Conservation (phyloP, 2,329 filamentous ascomycete species). For the Ophiostoma fasciatum region DNA sequence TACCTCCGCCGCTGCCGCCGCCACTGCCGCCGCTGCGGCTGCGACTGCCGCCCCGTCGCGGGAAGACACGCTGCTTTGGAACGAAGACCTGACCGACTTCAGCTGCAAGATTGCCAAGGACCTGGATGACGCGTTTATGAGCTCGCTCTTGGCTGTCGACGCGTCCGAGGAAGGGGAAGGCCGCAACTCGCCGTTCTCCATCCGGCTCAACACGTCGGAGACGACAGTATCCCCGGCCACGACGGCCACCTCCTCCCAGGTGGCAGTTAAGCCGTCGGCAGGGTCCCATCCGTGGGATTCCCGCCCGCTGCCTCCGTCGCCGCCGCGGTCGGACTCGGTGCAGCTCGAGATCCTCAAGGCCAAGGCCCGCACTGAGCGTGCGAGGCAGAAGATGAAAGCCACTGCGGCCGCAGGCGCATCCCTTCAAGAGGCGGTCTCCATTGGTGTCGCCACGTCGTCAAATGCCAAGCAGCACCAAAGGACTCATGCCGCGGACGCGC, state of each 20-base stretch:
- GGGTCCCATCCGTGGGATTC: slow-evolving; percentile 24
- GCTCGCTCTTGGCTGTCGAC: slow-evolving; percentile 29
- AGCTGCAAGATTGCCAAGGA: slow-evolving; percentile 77
- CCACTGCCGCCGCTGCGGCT: too few relatives aligned
- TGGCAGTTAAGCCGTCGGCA: too few relatives aligned
- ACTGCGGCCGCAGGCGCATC: not conserved
- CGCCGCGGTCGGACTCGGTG: slow-evolving; percentile 20
- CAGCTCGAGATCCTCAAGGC: slow-evolving; percentile 14
- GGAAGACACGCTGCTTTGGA: slow-evolving; percentile 24
- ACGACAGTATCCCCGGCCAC: not conserved
- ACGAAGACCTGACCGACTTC: slow-evolving; percentile 69
- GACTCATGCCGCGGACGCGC: not conserved
- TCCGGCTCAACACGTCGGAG: slow-evolving; percentile 22
- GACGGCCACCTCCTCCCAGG: too few relatives aligned
- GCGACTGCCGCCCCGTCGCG: too few relatives aligned
- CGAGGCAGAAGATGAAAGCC: not conserved
- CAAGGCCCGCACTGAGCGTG: slow-evolving; percentile 7
- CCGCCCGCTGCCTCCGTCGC: slow-evolving; percentile 34
- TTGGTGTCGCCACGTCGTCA: slow-evolving; percentile 1
- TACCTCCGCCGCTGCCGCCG: too few relatives aligned
- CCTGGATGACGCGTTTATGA: slow-evolving; percentile 85
- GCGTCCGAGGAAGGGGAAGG: slow-evolving; percentile 10
- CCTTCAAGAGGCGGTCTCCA: not conserved
- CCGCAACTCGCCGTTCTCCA: slow-evolving; percentile 27
- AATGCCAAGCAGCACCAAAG: slow-evolving; percentile 3